Conservation (phyloP, 768 basidiomycete species). For the Exidia glandulosa region DNA sequence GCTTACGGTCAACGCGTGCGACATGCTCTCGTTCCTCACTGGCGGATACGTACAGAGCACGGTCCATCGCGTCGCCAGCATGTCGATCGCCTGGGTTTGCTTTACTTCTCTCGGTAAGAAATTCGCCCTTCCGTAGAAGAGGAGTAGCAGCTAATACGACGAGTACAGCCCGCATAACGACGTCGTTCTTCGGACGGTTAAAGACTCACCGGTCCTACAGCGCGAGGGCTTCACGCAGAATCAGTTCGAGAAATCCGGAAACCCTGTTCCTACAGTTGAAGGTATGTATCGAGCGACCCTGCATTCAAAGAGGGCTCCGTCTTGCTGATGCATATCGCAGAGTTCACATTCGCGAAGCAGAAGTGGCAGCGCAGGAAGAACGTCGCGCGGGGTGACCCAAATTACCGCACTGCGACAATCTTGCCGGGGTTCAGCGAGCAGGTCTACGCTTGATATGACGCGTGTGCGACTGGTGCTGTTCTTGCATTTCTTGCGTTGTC, state of each 20-base stretch:
- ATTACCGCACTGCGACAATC: slow-evolving; percentile 28
- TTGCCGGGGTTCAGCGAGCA: slow-evolving; percentile 35
- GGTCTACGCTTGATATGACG: slow-evolving; percentile 6
- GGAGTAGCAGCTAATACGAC: not conserved
- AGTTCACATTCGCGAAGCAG: slow-evolving; percentile 41
- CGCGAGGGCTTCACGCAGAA: slow-evolving; percentile 34
- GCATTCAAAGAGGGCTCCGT: not conserved
- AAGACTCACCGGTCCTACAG: slow-evolving; percentile 32
- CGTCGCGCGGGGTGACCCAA: slow-evolving; percentile 15
- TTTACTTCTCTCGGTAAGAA: slow-evolving; percentile 39
- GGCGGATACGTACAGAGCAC: slow-evolving; percentile 37
- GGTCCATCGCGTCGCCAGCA: slow-evolving; percentile 35
- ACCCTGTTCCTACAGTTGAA: slow-evolving; percentile 36
- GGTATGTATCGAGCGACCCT: slow-evolving; percentile 17
- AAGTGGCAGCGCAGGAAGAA: slow-evolving; percentile 35
- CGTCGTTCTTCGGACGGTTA: slow-evolving; percentile 29
- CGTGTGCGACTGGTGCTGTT: too few species aligned
- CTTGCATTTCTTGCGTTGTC: too few species aligned
- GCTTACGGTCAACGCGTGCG: slow-evolving; percentile 40
- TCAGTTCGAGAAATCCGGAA: slow-evolving; percentile 32
- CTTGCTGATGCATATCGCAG: slow-evolving; percentile 11
- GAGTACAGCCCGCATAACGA: slow-evolving; percentile 32
- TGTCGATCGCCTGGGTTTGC: slow-evolving; percentile 40
- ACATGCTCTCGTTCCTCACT: slow-evolving; percentile 36
- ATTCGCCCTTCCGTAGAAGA: not conserved